Percentiles rank a stretch among this genome's conserved stretches.
phyloP scores from a whole-genome alignment of 1,139 yeast genomes.

The Candida tetrigidarum region DNA sequence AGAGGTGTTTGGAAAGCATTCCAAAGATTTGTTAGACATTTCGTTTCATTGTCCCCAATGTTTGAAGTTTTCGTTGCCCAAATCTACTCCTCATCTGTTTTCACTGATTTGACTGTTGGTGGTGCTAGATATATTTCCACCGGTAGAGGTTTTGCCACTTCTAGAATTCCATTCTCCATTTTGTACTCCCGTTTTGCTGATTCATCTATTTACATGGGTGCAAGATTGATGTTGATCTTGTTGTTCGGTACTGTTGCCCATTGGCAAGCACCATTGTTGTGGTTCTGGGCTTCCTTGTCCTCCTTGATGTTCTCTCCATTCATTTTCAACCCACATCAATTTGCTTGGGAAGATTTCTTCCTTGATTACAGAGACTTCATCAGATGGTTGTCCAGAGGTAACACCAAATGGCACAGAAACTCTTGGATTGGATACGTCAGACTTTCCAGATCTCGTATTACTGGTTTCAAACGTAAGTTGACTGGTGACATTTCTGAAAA shows the following conservation, averaged over 20 bases:
- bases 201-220: slow-evolving; percentile 96
- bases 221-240: slow-evolving; percentile 86
- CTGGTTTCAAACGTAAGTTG: slow-evolving; percentile 96
- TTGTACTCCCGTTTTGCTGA: slow-evolving; percentile 97
- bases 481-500: slow-evolving; percentile 90
- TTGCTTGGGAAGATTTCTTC: slow-evolving; percentile 98
- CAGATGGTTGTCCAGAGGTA: slow-evolving; percentile 99
- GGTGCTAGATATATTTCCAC: slow-evolving; percentile 75
- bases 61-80: slow-evolving; percentile 99
- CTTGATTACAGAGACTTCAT: slow-evolving; percentile 98
- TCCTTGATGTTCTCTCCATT: slow-evolving; percentile 95
- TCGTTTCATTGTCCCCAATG: slow-evolving; percentile 90
- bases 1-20: slow-evolving; percentile 97
- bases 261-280: slow-evolving; percentile 96
- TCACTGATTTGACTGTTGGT: slow-evolving; percentile 94
- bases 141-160: slow-evolving; percentile 78
- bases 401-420: slow-evolving; percentile 98
- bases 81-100: slow-evolving; percentile 89
- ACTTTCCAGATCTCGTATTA: slow-evolving; percentile 92
- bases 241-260: slow-evolving; percentile 90
- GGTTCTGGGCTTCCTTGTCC: slow-evolving; percentile 98
- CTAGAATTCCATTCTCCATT: slow-evolving; percentile 96
- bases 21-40: slow-evolving; percentile 89
- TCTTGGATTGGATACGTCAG: slow-evolving; percentile 99
- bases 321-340: slow-evolving; percentile 97